Conservation (phyloP, 1,284 basidiomycete species). For the Leccinum subfulvum region DNA sequence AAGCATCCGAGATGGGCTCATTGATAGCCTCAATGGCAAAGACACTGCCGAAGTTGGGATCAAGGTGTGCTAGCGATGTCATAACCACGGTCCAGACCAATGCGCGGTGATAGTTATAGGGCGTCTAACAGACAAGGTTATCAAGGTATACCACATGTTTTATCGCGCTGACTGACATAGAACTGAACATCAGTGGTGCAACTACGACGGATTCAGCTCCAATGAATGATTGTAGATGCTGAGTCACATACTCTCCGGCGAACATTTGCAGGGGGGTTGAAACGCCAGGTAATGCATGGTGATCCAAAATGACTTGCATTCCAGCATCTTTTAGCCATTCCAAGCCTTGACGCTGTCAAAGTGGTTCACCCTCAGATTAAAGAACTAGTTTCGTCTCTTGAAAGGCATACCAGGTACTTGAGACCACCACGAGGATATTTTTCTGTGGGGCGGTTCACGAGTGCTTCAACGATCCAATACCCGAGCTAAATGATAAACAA, state of each 20-base stretch:
- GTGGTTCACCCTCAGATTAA: not conserved
- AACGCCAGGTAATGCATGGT: slow-evolving; percentile 76
- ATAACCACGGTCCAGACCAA: slow-evolving; percentile 77
- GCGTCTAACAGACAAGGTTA: slow-evolving; percentile 42
- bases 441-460: slow-evolving; percentile 63
- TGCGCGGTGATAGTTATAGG: slow-evolving; percentile 70
- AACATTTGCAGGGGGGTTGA: slow-evolving; percentile 60
- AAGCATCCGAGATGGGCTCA: slow-evolving; percentile 70
- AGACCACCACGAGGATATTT: slow-evolving; percentile 71
- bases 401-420: slow-evolving; percentile 49
- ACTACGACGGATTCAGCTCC: slow-evolving; percentile 31
- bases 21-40: slow-evolving; percentile 74
- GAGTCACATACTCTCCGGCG: slow-evolving; percentile 53
- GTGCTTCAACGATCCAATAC: slow-evolving; percentile 75
- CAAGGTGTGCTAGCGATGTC: slow-evolving; percentile 67
- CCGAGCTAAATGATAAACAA: slow-evolving; percentile 50
- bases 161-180: slow-evolving; percentile 46
- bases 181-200: slow-evolving; percentile 72
- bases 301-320: slow-evolving; percentile 68
- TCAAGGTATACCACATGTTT: slow-evolving; percentile 4
- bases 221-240: slow-evolving; percentile 3
- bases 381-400: not conserved
- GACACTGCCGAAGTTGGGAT: slow-evolving; percentile 64
- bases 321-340: slow-evolving; percentile 56
- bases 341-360: slow-evolving; percentile 56